Evolutionary conservation across 1,139 yeast genomes (phyloP).

Genomic region (Arxiozyma telluris): DNA sequence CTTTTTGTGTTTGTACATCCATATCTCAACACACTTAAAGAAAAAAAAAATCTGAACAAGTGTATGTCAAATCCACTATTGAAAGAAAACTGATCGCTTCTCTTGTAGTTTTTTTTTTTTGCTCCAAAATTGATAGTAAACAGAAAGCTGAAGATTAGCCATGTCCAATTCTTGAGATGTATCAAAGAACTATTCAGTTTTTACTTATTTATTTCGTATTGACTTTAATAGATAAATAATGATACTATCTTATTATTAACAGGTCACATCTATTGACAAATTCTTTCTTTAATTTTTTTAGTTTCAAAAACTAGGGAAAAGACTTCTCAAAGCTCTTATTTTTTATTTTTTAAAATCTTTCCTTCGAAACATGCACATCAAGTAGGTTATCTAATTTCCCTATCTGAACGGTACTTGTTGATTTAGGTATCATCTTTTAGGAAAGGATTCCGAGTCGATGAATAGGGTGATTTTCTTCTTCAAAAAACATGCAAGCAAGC

Average conservation of each 20-base stretch:
- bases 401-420: not conserved
- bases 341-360: too few relatives aligned
- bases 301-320: too few relatives aligned
- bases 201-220: too few relatives aligned
- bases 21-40: too few relatives aligned
- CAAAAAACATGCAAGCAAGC: not conserved
- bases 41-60: too few relatives aligned
- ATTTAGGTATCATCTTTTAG: not conserved
- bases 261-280: too few relatives aligned
- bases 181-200: too few relatives aligned
- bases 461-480: not conserved
- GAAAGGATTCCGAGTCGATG: not conserved
- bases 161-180: not conserved
- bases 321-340: not conserved
- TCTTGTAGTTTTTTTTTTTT: too few relatives aligned
- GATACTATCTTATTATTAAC: not conserved
- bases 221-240: too few relatives aligned
- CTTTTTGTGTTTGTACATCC: too few relatives aligned
- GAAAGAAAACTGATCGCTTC: not conserved
- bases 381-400: not conserved
- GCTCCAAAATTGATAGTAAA: not conserved
- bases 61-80: too few relatives aligned
- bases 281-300: too few relatives aligned
- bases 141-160: not conserved
- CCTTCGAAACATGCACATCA: not conserved